Percentiles rank a stretch among this genome's conserved stretches.
phyloP scores from a whole-genome alignment of 2,329 filamentous ascomycete species.

The Hypoxylon sp. region DNA sequence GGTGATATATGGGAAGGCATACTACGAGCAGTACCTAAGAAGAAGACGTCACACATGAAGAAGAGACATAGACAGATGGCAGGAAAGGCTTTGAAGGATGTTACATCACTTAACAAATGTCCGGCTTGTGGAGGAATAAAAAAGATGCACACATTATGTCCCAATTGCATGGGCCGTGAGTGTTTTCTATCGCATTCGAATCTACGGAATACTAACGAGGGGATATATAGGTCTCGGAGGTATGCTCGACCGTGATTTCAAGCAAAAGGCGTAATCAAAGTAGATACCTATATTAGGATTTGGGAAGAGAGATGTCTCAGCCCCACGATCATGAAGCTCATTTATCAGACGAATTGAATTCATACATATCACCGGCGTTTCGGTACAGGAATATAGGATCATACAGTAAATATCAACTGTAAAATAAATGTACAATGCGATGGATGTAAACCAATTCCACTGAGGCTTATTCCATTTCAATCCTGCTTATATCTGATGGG shows the following conservation, averaged over 20 bases:
- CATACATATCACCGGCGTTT: constrained; percentile 25
- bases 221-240: constrained; percentile 36
- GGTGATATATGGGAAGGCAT: constrained; percentile 92
- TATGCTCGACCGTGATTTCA: constrained; percentile 37
- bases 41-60: constrained; percentile 97
- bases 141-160: constrained; percentile 87
- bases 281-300: background rate
- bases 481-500: too few relatives aligned
- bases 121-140: constrained; percentile 88
- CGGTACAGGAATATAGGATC: constrained; percentile 18
- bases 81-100: constrained; percentile 92
- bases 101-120: constrained; percentile 86
- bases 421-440: constrained; percentile 23
- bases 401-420: constrained; percentile 16
- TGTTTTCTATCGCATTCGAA: constrained; percentile 22
- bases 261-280: constrained; percentile 30
- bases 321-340: constrained; percentile 7
- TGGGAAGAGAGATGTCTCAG: background rate
- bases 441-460: too few relatives aligned
- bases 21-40: constrained; percentile 93
- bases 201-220: constrained; percentile 6
- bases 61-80: constrained; percentile 94
- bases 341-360: constrained; percentile 15
- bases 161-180: constrained; percentile 85
- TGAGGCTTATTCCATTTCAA: too few relatives aligned